Conservation (phyloP, 495 filamentous ascomycete genomes). For the Penicillium atrosanguineum region DNA sequence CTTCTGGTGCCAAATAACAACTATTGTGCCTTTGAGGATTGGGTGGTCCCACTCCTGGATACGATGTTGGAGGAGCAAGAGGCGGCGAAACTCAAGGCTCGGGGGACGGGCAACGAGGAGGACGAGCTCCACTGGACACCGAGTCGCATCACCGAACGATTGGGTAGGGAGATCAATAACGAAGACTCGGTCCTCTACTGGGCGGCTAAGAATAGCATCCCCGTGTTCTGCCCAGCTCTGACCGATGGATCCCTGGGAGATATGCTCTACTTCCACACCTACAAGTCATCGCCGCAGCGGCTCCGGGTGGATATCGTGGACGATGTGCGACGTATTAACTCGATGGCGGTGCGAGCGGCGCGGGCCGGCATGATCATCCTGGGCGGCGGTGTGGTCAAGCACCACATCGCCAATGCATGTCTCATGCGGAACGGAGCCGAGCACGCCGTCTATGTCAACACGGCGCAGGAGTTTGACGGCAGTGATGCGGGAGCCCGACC, state of each 20-base stretch:
- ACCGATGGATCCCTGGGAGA: slow-evolving; percentile 94
- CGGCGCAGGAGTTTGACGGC: slow-evolving; percentile 93
- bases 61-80: slow-evolving; percentile 92
- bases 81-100: slow-evolving; percentile 51
- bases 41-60: slow-evolving; percentile 89
- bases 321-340: slow-evolving; percentile 87
- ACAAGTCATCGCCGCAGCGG: slow-evolving; percentile 73
- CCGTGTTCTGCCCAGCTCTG: slow-evolving; percentile 92
- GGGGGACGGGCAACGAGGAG: slow-evolving; percentile 53
- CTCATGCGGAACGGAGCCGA: slow-evolving; percentile 97
- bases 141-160: slow-evolving; percentile 75
- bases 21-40: slow-evolving; percentile 96
- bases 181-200: slow-evolving; percentile 88
- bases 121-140: slow-evolving; percentile 86
- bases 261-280: slow-evolving; percentile 98
- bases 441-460: slow-evolving; percentile 95
- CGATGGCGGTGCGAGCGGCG: slow-evolving; percentile 77
- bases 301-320: slow-evolving; percentile 84
- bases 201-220: slow-evolving; percentile 90
- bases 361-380: slow-evolving; percentile 90
- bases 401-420: slow-evolving; percentile 96
- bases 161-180: slow-evolving; percentile 90
- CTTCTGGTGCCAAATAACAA: slow-evolving; percentile 95
- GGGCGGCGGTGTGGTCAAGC: slow-evolving; percentile 90
- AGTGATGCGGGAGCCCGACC: slow-evolving; percentile 94